Conservation (phyloP, 192 early-diverging fungal genomes). For the Podila epicladia region DNA sequence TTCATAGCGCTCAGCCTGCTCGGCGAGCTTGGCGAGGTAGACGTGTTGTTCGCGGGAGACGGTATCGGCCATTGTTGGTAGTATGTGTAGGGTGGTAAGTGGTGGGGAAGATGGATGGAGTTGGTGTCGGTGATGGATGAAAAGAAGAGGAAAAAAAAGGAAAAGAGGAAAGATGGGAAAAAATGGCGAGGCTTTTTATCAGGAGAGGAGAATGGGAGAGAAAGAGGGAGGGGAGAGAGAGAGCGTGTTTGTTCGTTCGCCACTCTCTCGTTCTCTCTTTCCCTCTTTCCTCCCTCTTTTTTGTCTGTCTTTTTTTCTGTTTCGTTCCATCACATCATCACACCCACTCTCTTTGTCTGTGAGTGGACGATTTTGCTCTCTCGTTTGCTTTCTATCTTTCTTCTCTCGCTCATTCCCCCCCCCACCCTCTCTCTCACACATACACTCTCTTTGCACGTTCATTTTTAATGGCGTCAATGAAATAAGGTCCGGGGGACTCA, state of each 20-base stretch:
- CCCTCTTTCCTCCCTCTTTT: background rate
- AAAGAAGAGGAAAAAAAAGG: background rate
- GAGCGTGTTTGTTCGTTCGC: constrained; percentile 7
- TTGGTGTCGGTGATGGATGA: background rate
- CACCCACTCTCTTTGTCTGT: background rate
- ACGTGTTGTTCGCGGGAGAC: constrained; percentile 64
- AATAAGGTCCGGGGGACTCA: background rate
- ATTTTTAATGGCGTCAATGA: background rate
- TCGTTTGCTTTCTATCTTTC: background rate
- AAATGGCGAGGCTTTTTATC: background rate
- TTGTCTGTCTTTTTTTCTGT: constrained; percentile 11
- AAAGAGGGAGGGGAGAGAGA: background rate
- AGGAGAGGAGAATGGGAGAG: background rate
- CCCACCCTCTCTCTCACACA: no score
- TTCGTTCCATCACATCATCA: background rate
- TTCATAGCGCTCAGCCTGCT: constrained; percentile 98
- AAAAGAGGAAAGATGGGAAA: background rate
- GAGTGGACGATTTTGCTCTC: background rate
- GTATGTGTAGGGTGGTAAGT: background rate
- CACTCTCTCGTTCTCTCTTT: constrained; percentile 4
- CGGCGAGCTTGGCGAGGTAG: constrained; percentile 97
- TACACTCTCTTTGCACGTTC: background rate
- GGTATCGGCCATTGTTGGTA: constrained; percentile 7
- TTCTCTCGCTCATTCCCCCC: background rate
- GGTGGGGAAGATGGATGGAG: background rate